These are phyloP conservation scores for Cyclocybe aegerita DNA, from an alignment of 768 basidiomycete species.

Conservation along the genomic window DNA sequence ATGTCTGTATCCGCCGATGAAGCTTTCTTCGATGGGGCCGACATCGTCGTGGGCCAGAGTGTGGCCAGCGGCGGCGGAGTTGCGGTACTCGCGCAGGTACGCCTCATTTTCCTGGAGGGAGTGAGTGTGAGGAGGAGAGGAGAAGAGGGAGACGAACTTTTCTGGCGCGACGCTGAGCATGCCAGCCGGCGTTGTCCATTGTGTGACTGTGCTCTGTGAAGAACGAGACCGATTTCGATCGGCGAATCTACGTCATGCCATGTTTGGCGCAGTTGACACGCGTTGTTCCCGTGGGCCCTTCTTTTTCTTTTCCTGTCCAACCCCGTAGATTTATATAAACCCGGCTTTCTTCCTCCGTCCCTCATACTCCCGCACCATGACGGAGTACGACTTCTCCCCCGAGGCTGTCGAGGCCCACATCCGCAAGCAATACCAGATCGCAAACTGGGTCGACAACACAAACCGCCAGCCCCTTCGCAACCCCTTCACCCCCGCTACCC, in stretches of 20 bases:
- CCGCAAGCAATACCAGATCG: slow-evolving; percentile 46
- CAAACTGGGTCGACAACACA: slow-evolving; percentile 43
- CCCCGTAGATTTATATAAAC: not conserved
- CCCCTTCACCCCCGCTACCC: slow-evolving; percentile 32
- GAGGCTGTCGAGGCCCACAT: slow-evolving; percentile 48
- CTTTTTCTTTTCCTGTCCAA: not conserved
- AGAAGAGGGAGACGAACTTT: slow-evolving; percentile 36
- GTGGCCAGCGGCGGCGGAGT: slow-evolving; percentile 38
- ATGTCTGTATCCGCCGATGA: slow-evolving; percentile 56
- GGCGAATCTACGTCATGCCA: slow-evolving; percentile 2
- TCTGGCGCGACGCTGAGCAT: slow-evolving; percentile 60
- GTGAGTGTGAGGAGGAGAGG: slow-evolving; percentile 4
- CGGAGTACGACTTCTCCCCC: slow-evolving; percentile 62
- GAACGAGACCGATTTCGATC: slow-evolving; percentile 1
- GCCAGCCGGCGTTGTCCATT: slow-evolving; percentile 84
- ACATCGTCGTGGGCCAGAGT: slow-evolving; percentile 58
- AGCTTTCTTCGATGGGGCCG: slow-evolving; percentile 58
- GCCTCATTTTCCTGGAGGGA: slow-evolving; percentile 30
- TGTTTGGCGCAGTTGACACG: slow-evolving; percentile 13
- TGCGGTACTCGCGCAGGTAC: slow-evolving; percentile 23
- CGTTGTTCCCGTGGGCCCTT: not conserved
- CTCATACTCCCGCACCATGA: slow-evolving; percentile 34
- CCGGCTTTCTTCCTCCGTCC: slow-evolving; percentile 8
- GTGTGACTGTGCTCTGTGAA: not conserved
- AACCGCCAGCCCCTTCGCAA: slow-evolving; percentile 19